Conservation (phyloP, 2,329 filamentous ascomycete species). For the Cladophialophora carrionii region DNA sequence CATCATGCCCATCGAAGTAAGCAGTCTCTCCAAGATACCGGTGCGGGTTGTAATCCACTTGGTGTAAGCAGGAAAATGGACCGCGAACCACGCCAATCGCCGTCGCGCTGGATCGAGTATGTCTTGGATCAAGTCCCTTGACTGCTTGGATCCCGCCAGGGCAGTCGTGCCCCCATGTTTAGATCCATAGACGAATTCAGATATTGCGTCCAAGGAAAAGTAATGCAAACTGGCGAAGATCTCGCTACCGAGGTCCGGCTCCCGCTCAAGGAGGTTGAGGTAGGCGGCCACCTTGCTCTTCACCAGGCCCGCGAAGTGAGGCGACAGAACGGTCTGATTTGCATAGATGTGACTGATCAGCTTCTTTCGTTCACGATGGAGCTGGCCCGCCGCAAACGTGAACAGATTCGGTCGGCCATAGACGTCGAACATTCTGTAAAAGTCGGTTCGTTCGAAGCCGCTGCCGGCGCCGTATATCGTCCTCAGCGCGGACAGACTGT, state of each 20-base stretch:
- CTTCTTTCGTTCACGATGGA: constrained; percentile 58
- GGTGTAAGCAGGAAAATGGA: constrained; percentile 53
- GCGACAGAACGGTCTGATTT: constrained; percentile 52
- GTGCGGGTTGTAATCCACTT: constrained; percentile 55
- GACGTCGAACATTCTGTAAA: constrained; percentile 61
- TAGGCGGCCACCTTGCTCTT: constrained; percentile 49
- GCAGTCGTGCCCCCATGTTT: constrained; percentile 51
- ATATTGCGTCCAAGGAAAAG: constrained; percentile 59
- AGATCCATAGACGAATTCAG: constrained; percentile 56
- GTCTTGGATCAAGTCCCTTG: constrained; percentile 53
- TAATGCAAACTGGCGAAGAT: constrained; percentile 58
- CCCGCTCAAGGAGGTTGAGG: constrained; percentile 47
- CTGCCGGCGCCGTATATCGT: constrained; percentile 60
- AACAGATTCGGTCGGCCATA: constrained; percentile 53
- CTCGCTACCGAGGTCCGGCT: constrained; percentile 46
- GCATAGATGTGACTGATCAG: constrained; percentile 54
- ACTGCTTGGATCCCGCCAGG: constrained; percentile 44
- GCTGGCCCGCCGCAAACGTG: constrained; percentile 51
- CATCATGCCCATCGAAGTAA: constrained; percentile 45
- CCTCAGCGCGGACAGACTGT: constrained; percentile 52
- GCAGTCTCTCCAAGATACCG: constrained; percentile 44
- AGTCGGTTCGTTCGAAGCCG: constrained; percentile 54
- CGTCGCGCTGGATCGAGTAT: constrained; percentile 54
- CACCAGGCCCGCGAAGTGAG: constrained; percentile 43
- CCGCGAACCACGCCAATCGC: constrained; percentile 55